phyloP scores from a whole-genome alignment of 805 yeast species.

The Kodamaea kaohsiungensis region DNA sequence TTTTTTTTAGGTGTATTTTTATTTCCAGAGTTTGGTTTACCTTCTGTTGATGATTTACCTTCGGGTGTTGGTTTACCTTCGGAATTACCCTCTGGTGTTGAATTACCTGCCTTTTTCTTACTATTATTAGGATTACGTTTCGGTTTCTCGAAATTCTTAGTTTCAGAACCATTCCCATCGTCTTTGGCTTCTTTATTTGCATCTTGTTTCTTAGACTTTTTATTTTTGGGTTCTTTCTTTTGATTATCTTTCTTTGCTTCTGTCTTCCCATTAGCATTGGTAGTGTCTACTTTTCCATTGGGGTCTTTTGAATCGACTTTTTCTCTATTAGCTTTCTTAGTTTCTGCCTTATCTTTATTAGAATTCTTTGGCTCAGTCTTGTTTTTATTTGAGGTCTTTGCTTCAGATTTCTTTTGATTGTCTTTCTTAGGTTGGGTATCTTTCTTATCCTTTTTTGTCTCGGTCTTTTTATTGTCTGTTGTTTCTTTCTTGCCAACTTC shows the following conservation, averaged over 20 bases:
- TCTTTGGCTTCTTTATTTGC: conserved; percentile 65
- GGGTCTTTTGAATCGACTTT: background rate
- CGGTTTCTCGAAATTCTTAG: background rate
- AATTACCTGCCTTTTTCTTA: background rate
- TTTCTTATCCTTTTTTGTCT: background rate
- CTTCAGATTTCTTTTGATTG: background rate
- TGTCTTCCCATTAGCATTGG: background rate
- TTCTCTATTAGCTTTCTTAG: background rate
- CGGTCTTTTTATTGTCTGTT: background rate
- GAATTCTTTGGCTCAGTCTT: background rate
- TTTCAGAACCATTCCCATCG: conserved; percentile 33
- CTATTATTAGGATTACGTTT: background rate
- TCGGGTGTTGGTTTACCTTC: no score
- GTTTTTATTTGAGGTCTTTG: background rate
- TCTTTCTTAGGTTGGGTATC: background rate
- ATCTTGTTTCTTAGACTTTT: background rate
- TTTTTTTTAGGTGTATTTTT: background rate
- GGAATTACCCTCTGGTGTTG: background rate
- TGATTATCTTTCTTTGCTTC: background rate
- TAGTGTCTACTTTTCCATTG: background rate
- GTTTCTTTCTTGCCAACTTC: conserved; percentile 5
- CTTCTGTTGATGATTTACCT: no score
- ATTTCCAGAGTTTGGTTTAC: background rate
- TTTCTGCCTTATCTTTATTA: background rate
- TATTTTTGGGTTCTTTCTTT: background rate